Evolutionary conservation across 352 stramenopile species (phyloP).

Genomic region (Pelagophyceae sp.): DNA sequence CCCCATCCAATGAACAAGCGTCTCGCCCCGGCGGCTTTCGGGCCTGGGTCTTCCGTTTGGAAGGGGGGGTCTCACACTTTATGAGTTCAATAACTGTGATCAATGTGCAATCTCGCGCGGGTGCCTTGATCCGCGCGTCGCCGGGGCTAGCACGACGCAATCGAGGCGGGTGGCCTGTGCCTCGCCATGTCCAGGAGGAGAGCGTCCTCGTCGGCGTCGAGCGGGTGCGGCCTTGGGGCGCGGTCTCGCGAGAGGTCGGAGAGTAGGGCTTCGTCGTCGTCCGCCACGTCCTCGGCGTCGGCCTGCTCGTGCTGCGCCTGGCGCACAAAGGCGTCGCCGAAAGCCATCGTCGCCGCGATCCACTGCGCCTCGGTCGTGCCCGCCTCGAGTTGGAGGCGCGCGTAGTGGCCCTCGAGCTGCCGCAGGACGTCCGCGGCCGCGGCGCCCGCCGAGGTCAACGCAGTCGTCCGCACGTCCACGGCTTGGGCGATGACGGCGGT

Average conservation of each 20-base stretch:
- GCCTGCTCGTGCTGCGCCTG: background rate
- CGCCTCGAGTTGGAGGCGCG: background rate
- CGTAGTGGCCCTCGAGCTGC: background rate
- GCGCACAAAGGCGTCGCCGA: background rate
- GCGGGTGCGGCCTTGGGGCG: too few species aligned
- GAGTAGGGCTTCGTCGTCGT: background rate
- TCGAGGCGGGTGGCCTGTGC: too few species aligned
- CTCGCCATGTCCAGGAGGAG: background rate
- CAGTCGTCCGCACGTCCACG: background rate
- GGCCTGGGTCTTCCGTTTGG: too few species aligned
- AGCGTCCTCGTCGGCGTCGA: background rate
- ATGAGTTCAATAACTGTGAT: background rate
- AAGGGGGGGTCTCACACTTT: too few species aligned
- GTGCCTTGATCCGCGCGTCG: too few species aligned
- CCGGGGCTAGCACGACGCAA: too few species aligned
- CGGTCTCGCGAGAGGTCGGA: too few species aligned
- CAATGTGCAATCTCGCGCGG: background rate
- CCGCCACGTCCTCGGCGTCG: background rate
- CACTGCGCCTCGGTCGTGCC: background rate
- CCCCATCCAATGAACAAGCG: too few species aligned
- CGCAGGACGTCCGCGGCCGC: background rate
- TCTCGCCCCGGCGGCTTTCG: too few species aligned
- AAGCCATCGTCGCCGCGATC: background rate
- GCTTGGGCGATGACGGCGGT: too few species aligned
- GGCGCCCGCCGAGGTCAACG: background rate